Evolutionary conservation across 2,329 filamentous ascomycete species (phyloP).

Genomic region (Neofusicoccum parvum): DNA sequence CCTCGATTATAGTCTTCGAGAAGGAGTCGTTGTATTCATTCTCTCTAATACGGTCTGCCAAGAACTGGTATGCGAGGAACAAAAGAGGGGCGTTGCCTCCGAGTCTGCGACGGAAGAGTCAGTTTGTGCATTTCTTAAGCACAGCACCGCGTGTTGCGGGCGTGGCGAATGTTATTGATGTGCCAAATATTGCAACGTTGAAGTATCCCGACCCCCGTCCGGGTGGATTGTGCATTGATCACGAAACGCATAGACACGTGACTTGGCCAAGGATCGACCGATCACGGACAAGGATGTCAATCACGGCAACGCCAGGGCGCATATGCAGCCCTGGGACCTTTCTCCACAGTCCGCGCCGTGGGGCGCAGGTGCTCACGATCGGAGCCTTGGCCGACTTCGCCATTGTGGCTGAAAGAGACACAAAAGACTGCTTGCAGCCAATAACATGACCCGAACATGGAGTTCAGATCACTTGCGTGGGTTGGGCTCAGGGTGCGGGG

Average conservation of each 20-base stretch:
- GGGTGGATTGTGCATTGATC: constrained; percentile 3
- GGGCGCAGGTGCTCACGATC: neutral
- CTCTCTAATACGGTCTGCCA: constrained; percentile 50
- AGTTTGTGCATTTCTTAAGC: neutral
- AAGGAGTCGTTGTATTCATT: constrained; percentile 49
- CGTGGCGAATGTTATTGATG: neutral
- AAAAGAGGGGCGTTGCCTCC: constrained; percentile 44
- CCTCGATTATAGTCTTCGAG: constrained; percentile 46
- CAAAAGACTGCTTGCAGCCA: neutral
- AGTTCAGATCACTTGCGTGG: constrained; percentile 15
- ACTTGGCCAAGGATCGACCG: constrained; percentile 7
- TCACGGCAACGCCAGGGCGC: constrained; percentile 12
- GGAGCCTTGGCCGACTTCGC: neutral
- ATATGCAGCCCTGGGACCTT: constrained; percentile 4
- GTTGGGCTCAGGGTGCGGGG: constrained; percentile 1
- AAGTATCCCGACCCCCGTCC: neutral
- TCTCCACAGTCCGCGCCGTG: neutral
- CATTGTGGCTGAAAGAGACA: neutral
- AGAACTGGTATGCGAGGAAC: constrained; percentile 51
- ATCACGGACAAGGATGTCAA: constrained; percentile 16
- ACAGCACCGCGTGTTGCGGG: neutral
- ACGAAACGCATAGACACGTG: constrained; percentile 9
- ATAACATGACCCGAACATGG: neutral
- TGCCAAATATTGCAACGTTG: neutral
- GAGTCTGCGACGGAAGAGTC: constrained; percentile 24